Conservation (phyloP, 2,329 filamentous ascomycete species). For the Penicillium sp. region DNA sequence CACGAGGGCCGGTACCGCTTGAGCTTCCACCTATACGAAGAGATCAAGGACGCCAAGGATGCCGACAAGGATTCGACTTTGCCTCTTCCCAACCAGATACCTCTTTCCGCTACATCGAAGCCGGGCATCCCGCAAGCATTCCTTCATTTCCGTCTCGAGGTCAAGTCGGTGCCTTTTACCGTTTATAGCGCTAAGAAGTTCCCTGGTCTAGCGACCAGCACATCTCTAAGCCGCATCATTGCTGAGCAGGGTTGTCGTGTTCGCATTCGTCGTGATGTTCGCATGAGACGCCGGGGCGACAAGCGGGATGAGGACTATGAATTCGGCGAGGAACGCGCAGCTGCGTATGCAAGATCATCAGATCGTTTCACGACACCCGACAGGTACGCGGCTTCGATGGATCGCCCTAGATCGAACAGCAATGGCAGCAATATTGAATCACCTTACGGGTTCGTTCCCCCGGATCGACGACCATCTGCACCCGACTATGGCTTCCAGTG, state of each 20-base stretch:
- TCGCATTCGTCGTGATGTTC: slow-evolving; percentile 84
- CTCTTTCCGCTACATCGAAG: slow-evolving; percentile 27
- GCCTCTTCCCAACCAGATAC: slow-evolving; percentile 31
- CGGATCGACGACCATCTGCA: slow-evolving; percentile 44
- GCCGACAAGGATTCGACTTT: slow-evolving; percentile 49
- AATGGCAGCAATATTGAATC: slow-evolving; percentile 47
- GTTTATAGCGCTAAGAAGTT: slow-evolving; percentile 99
- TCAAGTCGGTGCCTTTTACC: slow-evolving; percentile 76
- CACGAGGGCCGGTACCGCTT: slow-evolving; percentile 91
- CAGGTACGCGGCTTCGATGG: slow-evolving; percentile 39
- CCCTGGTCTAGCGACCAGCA: slow-evolving; percentile 84
- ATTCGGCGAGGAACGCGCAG: slow-evolving; percentile 48
- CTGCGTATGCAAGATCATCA: slow-evolving; percentile 36
- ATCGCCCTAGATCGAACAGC: slow-evolving; percentile 54
- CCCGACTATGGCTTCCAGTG: slow-evolving; percentile 36
- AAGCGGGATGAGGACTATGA: slow-evolving; percentile 62
- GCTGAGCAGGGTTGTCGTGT: slow-evolving; percentile 96
- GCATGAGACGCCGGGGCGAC: slow-evolving; percentile 74
- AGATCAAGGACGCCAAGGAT: slow-evolving; percentile 77
- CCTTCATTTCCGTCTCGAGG: slow-evolving; percentile 78
- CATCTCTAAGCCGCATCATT: slow-evolving; percentile 75
- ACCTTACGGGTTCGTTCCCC: slow-evolving; percentile 32
- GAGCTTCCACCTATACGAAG: slow-evolving; percentile 86
- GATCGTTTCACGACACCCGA: slow-evolving; percentile 47
- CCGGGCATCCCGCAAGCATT: slow-evolving; percentile 45